Base-by-base conservation (phyloP, 108 stramenopile genomes). In the Discostella pseudostelligera region DNA sequence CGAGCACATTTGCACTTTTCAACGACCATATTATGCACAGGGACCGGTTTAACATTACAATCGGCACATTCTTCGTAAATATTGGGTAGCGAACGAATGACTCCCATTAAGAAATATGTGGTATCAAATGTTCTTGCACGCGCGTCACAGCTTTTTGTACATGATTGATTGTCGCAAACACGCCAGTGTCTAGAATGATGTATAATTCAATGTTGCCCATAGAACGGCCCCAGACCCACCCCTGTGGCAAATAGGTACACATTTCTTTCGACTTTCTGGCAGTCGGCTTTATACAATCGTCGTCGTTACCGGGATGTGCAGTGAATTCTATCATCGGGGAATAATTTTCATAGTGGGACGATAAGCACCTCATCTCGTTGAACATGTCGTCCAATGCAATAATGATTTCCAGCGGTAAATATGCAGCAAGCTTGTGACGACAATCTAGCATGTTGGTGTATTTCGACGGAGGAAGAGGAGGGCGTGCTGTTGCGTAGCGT, bases 371-470 rank as follows among this genome's bases (percentile, higher is more conserved):
- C 56, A 87, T 70, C 60, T 90, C 85, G 47, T 79, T 80, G 57
- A 90, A 84, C 72, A 85, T 80, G 45, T 87, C 89, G 55, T 87
- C 89, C 60, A 90, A 83, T 9, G 86, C 86, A 32, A 76, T 74
- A 47, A 84, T 63, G 2, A 81, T 81, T 70, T 90, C 87, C 9
- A 82, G 62, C 10, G 87, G 80, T 13, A 90, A 55, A 62, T 74
- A 60, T 0, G 85, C 79, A 12, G 83, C 81, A 40, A 90, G 81
- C 43, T 63, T 60, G 59, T 90, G 86, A 13, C 89, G 69, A 62
- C 79, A 84, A 70, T 90, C 89, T 45, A 88, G 50, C 35, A 70
- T 59, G 45, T 53, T 54, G 19, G 26, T 20, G 43, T 67, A 62
- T 6, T 49, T 26, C 6, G 67, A 56, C 10, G 55, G 40, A n/a